These are phyloP conservation scores for Russula virescens DNA, from an alignment of 768 basidiomycete genomes.

Conservation along the genomic window DNA sequence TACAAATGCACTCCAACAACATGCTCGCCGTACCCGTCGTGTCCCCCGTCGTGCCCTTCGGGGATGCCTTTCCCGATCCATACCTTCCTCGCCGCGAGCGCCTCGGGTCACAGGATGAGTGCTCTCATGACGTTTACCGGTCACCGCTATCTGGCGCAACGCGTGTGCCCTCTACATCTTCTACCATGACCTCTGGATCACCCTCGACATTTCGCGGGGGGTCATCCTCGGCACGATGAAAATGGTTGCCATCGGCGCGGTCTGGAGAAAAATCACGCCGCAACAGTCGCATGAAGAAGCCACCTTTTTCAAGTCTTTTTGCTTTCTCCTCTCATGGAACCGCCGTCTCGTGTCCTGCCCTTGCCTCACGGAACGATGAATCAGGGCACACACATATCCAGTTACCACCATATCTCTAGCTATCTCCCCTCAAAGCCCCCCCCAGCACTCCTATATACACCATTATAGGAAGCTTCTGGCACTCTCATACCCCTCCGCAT, in stretches of 20 bases:
- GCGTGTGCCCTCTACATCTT: slow-evolving; percentile 63
- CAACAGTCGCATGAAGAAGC: not conserved
- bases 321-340: slow-evolving; percentile 2
- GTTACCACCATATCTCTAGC: slow-evolving; percentile 20
- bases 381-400: slow-evolving; percentile 14
- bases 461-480: not conserved
- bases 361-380: slow-evolving; percentile 16
- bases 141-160: slow-evolving; percentile 71
- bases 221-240: slow-evolving; percentile 34
- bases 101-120: slow-evolving; percentile 30
- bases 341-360: slow-evolving; percentile 16
- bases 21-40: slow-evolving; percentile 51
- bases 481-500: too few species aligned
- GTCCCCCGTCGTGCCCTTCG: slow-evolving; percentile 63
- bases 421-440: not conserved
- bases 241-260: not conserved
- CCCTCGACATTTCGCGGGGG: too few species aligned
- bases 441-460: slow-evolving; percentile 7
- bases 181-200: too few species aligned
- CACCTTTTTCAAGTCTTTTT: not conserved
- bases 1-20: slow-evolving; percentile 24
- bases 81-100: slow-evolving; percentile 56
- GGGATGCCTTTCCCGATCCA: slow-evolving; percentile 64
- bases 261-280: slow-evolving; percentile 1
- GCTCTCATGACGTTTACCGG: slow-evolving; percentile 46